Evolutionary conservation across 768 basidiomycete species (phyloP).

Genomic region (Mycena indigotica): DNA sequence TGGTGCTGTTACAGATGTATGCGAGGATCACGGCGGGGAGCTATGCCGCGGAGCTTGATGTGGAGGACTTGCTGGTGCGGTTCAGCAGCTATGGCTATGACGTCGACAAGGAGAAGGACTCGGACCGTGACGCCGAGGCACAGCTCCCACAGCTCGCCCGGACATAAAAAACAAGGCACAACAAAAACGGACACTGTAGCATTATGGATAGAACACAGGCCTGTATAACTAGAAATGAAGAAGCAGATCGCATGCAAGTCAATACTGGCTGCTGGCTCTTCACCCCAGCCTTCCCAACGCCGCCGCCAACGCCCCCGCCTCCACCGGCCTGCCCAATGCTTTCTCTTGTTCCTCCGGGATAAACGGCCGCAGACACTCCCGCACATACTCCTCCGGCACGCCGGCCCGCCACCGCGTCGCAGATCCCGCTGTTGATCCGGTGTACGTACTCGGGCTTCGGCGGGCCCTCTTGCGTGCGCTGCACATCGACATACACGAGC

Average conservation of each 20-base stretch:
- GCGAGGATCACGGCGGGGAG: not conserved
- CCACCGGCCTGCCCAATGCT: too few species aligned
- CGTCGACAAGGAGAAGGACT: not conserved
- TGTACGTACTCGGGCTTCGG: constrained; percentile 46
- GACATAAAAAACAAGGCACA: constrained; percentile 1
- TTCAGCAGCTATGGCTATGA: too few species aligned
- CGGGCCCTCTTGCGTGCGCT: constrained; percentile 25
- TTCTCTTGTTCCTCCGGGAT: constrained; percentile 42
- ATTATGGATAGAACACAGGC: not conserved
- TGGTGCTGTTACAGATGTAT: constrained; percentile 20
- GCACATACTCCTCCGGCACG: constrained; percentile 44
- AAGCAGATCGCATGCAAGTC: too few species aligned
- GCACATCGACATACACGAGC: constrained; percentile 46
- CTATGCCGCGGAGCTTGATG: too few species aligned
- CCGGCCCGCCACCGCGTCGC: constrained; percentile 44
- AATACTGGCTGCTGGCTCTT: too few species aligned
- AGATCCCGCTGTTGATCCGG: constrained; percentile 49
- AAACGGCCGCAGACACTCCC: constrained; percentile 45
- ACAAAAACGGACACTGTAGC: not conserved
- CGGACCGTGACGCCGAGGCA: constrained; percentile 11
- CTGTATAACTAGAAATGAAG: not conserved
- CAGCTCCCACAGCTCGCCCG: constrained; percentile 15
- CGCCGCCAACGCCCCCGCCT: too few species aligned
- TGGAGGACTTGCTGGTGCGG: too few species aligned
- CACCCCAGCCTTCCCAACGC: too few species aligned